Evolutionary conservation across 2,329 filamentous ascomycete species (phyloP).

Genomic region (Diaporthe aspalathi): DNA sequence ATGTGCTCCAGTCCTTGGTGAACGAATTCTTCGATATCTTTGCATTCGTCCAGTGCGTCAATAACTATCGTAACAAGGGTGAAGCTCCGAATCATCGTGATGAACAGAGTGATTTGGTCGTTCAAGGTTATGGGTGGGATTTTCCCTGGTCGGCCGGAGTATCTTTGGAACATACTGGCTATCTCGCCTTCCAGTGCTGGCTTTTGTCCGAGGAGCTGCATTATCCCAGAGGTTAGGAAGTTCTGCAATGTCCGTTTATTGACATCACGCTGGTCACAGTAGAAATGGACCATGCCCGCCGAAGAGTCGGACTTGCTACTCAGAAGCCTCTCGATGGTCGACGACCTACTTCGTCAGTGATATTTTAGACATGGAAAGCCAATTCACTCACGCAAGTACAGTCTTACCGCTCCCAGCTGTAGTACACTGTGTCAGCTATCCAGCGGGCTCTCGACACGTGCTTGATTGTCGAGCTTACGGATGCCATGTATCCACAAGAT

Average conservation of each 20-base stretch:
- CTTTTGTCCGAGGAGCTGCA: not conserved
- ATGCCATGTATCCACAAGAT: conserved; percentile 1
- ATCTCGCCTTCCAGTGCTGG: not conserved
- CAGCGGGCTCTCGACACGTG: not conserved
- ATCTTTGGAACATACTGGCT: not conserved
- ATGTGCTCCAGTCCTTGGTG: not conserved
- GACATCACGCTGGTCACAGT: not conserved
- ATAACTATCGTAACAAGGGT: not conserved
- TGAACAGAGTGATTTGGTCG: not conserved
- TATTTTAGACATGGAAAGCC: not conserved
- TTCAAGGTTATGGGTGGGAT: not conserved
- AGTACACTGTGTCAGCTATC: not conserved
- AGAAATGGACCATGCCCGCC: not conserved
- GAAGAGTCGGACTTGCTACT: not conserved
- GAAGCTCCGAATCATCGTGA: not conserved
- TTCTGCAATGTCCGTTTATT: not conserved
- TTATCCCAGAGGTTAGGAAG: not conserved
- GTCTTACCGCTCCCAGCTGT: not conserved
- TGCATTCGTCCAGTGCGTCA: not conserved
- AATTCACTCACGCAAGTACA: not conserved
- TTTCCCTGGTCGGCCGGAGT: not conserved
- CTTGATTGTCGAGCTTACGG: not conserved
- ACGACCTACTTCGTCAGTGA: not conserved
- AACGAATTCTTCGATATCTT: not conserved
- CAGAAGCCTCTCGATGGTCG: not conserved